Evolutionary conservation across 1,139 yeast species (phyloP).

Genomic region (Candida tunisiensis): DNA sequence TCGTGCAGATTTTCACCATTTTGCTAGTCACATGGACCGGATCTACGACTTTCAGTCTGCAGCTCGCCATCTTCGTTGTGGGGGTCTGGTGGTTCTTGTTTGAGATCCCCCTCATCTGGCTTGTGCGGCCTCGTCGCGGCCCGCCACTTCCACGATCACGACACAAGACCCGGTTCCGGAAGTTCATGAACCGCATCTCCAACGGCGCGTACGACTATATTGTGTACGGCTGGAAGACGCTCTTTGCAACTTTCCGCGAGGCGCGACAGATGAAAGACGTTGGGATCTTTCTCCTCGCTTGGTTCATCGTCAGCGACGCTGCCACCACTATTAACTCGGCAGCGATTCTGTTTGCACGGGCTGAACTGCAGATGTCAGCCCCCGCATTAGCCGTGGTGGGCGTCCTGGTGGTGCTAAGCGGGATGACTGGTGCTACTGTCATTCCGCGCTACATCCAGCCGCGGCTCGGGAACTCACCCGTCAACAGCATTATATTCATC

Average conservation of each 20-base stretch:
- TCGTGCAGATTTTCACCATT: slow-evolving; percentile 43
- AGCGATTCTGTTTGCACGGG: slow-evolving; percentile 51
- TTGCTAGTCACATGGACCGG: slow-evolving; percentile 28
- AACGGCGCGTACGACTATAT: slow-evolving; percentile 9
- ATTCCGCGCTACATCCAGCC: slow-evolving; percentile 24
- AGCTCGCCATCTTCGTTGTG: background rate
- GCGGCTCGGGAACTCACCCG: slow-evolving; percentile 25
- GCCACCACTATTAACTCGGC: slow-evolving; percentile 59
- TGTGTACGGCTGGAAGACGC: slow-evolving; percentile 40
- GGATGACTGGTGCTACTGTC: slow-evolving; percentile 41
- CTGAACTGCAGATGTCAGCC: slow-evolving; percentile 48
- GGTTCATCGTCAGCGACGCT: slow-evolving; percentile 58
- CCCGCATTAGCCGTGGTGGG: slow-evolving; percentile 44
- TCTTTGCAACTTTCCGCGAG: slow-evolving; percentile 33
- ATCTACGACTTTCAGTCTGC: slow-evolving; percentile 21
- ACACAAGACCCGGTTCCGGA: too few relatives aligned
- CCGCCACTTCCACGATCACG: too few relatives aligned
- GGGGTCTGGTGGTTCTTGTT: slow-evolving; percentile 21
- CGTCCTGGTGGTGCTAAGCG: slow-evolving; percentile 41
- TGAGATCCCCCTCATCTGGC: slow-evolving; percentile 58
- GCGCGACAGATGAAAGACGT: slow-evolving; percentile 44
- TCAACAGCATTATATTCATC: slow-evolving; percentile 30
- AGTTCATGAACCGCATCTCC: slow-evolving; percentile 26
- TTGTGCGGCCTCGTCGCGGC: too few relatives aligned
- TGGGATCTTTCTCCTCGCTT: slow-evolving; percentile 38